These are phyloP conservation scores for Candida ponderosae DNA, from an alignment of 805 yeast species.

Conservation along the genomic window DNA sequence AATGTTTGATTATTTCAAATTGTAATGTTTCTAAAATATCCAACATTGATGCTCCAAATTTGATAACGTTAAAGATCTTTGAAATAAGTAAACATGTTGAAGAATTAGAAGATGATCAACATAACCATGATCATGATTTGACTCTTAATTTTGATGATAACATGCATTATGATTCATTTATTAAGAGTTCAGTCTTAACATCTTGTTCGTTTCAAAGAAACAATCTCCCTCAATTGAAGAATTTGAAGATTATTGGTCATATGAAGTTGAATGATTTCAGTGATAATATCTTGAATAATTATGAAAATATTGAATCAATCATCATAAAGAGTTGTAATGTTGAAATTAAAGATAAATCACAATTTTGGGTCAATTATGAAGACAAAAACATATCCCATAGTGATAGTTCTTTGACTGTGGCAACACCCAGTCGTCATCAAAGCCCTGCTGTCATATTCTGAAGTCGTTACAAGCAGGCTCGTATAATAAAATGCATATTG, in stretches of 20 bases:
- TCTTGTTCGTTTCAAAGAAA: slow-evolving; percentile 3
- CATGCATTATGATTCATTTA: slow-evolving; percentile 1
- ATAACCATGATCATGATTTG: slow-evolving; percentile 15
- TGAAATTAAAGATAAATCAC: slow-evolving; percentile 1
- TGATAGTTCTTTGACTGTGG: too few species aligned
- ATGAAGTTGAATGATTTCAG: slow-evolving; percentile 3
- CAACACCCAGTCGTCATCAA: too few species aligned
- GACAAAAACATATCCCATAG: too few species aligned
- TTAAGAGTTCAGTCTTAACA: slow-evolving; percentile 1
- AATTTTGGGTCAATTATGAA: background rate
- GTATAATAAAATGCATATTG: too few species aligned
- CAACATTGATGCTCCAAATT: slow-evolving; percentile 7
- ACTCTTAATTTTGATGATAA: background rate
- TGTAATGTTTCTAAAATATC: slow-evolving; percentile 15
- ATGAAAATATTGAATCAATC: background rate
- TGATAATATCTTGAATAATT: background rate
- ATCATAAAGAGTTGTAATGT: slow-evolving; percentile 5
- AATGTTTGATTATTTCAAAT: slow-evolving; percentile 12
- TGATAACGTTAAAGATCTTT: slow-evolving; percentile 12
- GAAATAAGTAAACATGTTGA: slow-evolving; percentile 8
- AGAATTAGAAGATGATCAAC: slow-evolving; percentile 4
- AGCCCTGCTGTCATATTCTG: too few species aligned
- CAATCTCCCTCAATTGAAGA: slow-evolving; percentile 2
- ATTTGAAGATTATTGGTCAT: slow-evolving; percentile 9
- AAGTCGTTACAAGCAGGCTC: too few species aligned